These are phyloP conservation scores for Phytophthora hibernalis DNA, from an alignment of 352 stramenopile species.

Conservation along the genomic window DNA sequence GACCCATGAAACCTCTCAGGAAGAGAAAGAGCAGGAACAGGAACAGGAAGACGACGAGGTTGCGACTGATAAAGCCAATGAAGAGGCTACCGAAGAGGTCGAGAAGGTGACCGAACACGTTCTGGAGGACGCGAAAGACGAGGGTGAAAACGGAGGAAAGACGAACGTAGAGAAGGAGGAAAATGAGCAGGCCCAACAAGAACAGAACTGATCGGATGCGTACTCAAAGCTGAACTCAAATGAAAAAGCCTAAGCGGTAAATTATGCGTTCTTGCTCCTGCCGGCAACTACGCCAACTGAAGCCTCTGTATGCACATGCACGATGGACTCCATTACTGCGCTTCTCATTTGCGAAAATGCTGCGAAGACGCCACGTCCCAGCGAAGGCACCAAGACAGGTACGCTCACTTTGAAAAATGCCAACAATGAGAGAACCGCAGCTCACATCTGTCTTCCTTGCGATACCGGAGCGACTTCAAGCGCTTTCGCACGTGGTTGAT, in stretches of 20 bases:
- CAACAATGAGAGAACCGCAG: not conserved
- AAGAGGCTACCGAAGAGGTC: constrained; percentile 3
- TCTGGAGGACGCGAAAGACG: constrained; percentile 6
- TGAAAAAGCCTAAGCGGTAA: not conserved
- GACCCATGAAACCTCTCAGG: not conserved
- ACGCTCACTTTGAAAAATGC: not conserved
- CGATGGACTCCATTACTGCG: not conserved
- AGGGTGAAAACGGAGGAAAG: not conserved
- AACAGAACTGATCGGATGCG: constrained; percentile 3
- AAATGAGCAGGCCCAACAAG: constrained; percentile 5
- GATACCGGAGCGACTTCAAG: not conserved
- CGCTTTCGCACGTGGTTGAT: constrained; percentile 1
- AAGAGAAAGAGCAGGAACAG: constrained; percentile 9
- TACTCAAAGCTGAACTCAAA: not conserved
- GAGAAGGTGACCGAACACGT: not conserved
- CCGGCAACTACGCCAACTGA: too few relatives aligned
- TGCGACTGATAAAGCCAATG: not conserved
- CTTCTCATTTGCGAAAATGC: constrained; percentile 3
- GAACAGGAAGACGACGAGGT: not conserved
- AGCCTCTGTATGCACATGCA: not conserved
- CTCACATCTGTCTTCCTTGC: constrained; percentile 1
- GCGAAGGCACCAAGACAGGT: not conserved
- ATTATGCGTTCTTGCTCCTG: not conserved
- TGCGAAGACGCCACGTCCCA: constrained; percentile 1
- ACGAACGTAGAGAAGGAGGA: not conserved